Base-by-base conservation (phyloP, 345 rosid genomes). In the Barbarea vulgaris region DNA sequence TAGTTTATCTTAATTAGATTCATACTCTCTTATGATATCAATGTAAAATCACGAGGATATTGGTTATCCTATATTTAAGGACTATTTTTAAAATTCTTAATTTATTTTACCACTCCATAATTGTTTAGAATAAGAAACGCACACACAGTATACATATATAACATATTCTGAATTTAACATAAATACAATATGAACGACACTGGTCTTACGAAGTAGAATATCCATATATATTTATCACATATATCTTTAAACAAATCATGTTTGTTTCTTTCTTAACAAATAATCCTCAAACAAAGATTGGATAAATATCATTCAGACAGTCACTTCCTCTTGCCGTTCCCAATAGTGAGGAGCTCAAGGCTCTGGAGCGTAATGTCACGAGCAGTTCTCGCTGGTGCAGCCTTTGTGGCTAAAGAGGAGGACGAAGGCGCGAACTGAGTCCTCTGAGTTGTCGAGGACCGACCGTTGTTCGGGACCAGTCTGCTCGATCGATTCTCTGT, bases 291-390 rank as follows among this genome's bases (percentile, higher is more conserved):
- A 72, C 53, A 50, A 53, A 73, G 70, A 64, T 28, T 30, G 1
- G 55, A 64, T 42, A 42, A 30, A 13, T 19, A 39, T 72, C 5
- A 62, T 17, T 54, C 18, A 36, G 55, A 25, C 18, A 47, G 51
- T 77, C 54, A 77, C 54, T 77, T 70, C 67, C 80, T 77, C 53
- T 77, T 70, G 4, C 46, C 44, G 60, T 82, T 88, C 24, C 91
- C 87, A 50, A 92, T 78, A 12, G 93, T 77, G 19, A 95, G 85
- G 64, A 89, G 81, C 80, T 95, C 99, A 6, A 95, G 87, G 84
- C 93, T 90, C 71, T 85, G 75, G 19, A 90, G 82, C 4, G 91
- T 64, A 34, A 92, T 88, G 74, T 88, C 92, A 9, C 86, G 97
- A 47, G 87, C 80, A 31, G 88, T 67, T 56, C 83, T 83, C 4